These are phyloP conservation scores for Niveomyces coronatus DNA, from an alignment of 2,329 filamentous ascomycete species.

Conservation along the genomic window DNA sequence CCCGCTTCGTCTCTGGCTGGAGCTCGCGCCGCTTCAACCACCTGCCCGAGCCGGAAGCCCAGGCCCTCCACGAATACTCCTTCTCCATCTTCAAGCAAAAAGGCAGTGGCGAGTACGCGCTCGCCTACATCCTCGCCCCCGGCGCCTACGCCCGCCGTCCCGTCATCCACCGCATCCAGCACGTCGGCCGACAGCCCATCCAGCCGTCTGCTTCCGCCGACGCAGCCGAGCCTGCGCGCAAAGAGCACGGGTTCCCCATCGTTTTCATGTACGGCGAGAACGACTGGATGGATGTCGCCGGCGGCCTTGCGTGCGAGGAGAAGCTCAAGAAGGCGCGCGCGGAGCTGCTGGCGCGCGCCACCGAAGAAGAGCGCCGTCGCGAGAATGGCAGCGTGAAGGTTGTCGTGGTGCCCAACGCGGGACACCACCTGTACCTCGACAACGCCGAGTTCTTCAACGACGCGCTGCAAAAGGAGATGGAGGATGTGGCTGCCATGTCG, in stretches of 20 bases:
- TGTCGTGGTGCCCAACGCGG: constrained; percentile 55
- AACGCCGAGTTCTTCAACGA: constrained; percentile 49
- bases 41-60: constrained; percentile 67
- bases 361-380: constrained; percentile 52
- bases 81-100: constrained; percentile 90
- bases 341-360: constrained; percentile 50
- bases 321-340: constrained; percentile 61
- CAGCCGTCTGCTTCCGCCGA: no score
- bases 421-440: constrained; percentile 51
- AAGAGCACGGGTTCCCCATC: constrained; percentile 64
- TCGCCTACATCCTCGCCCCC: constrained; percentile 86
- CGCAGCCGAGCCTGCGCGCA: constrained; percentile 17
- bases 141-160: constrained; percentile 86
- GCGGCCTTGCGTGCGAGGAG: constrained; percentile 69
- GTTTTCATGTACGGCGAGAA: constrained; percentile 95
- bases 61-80: constrained; percentile 82
- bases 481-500: constrained; percentile 32
- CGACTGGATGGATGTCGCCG: constrained; percentile 96
- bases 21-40: constrained; percentile 87
- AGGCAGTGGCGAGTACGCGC: constrained; percentile 86
- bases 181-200: constrained; percentile 65
- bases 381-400: constrained; percentile 82
- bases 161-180: constrained; percentile 75
- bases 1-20: constrained; percentile 89
- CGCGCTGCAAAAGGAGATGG: constrained; percentile 41